Base-by-base conservation (phyloP, 306 rosid genomes). In the Fagus crenata region DNA sequence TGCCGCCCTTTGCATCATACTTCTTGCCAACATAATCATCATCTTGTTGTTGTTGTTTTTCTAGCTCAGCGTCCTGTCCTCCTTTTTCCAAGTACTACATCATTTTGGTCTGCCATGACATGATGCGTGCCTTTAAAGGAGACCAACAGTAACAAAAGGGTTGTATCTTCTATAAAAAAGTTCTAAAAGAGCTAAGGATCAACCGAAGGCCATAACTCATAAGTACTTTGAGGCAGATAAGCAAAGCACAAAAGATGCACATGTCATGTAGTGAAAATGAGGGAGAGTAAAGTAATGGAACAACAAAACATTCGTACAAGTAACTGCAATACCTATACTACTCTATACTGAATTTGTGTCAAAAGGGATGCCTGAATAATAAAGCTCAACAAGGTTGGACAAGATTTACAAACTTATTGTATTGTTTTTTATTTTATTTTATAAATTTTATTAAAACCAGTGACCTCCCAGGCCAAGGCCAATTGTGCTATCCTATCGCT, bases 1-100 rank as follows among this genome's bases (percentile, higher is more conserved):
- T 79, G 82, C 81, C 75, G 63, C 40, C 82, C 88, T 69, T 8
- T 85, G 81, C 82, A 83, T 82, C 73, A 75, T 85, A 59, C 53
- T 71, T 54, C 73, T 71, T 74, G 81, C 54, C 73, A 64, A 73
- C 17, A 3, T 18, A 41, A 22, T 69, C 80, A 22, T 22, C 28
- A 22, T 22, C 28, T 22, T 22, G 28, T 22, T 22, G 28, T 22
- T 22, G 28, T 22, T 22, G 28, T 63, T 6, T 58, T 77, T 49
- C 59, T 55, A 73, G 77, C 78, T 65, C 35, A 39, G 40, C 11
- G 37, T 60, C 40, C 28, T 22, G 28, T 22, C 28, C 33, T 67
- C 46, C 69, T 49, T 39, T 39, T 22, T 39, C 71, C 71, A 3
- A 40, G 51, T 17, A 67, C 71, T 37, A n/a, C 51, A 39, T 67